Evolutionary conservation across 2,329 filamentous ascomycete genomes (phyloP), one percentile per base, ranked within the genome.

Genomic region (Scedosporium dehoogii): DNA sequence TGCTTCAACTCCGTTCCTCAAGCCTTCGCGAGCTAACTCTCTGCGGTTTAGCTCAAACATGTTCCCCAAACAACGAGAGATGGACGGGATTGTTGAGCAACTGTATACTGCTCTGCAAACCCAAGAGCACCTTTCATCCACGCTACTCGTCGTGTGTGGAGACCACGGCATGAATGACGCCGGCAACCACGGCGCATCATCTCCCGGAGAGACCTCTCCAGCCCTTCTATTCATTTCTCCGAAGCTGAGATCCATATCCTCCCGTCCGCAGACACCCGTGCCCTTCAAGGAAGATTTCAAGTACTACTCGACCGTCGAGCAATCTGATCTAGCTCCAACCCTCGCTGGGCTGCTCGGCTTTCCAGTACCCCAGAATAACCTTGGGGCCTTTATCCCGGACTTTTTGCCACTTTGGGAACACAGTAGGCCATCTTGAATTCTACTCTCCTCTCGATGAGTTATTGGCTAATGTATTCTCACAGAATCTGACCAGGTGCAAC

Each of bases 121-220:
- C 3, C 76, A 89, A 62, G 71, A 81, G 1, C 88, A 96, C 72
- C 84, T 97, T 1, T 71, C 84, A 38, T 89, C 89, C 4, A 92
- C 93, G 0, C 77, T 99, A 1, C 82, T 99, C 56, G 86, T 99
- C 3, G 76, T 99, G 6, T 91, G 88, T 63, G 94, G 94, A 62
- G 96, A 99, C 69, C 94, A 99, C 71, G 94, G 94, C n/a, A 99
- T 99, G 94, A 99, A 97, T 68, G 93, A 97, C 68, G 94, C 91
- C 21, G 94, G 94, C 2, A 97, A 97, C 68, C 94, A 99, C 72
- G 94, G 94, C 33, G 94, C 93, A 46, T 97, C 93, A 9, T 92
- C 92, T 0, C 85, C 91, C 1, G 93, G 94, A 53, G 94, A 99
- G 77, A 97, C 94, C 1, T 97, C 93, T 0, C 89, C 94, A 0